Base-by-base conservation (phyloP, 2,329 filamentous ascomycete species). In the Pseudomassariella vexata region DNA sequence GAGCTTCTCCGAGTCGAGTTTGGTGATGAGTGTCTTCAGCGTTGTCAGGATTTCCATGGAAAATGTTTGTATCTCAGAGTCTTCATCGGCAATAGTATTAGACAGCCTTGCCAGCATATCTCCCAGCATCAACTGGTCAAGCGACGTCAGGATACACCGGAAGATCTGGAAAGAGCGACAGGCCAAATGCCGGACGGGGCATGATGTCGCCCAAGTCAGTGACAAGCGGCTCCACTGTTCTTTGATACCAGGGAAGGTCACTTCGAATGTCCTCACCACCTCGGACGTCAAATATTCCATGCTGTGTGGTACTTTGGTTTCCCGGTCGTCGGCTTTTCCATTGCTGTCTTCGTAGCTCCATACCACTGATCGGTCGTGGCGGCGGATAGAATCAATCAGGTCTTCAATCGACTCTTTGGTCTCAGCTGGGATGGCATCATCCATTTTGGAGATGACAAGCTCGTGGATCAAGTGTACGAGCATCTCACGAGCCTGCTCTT, bases 161-260 rank as follows among this genome's bases (percentile, higher is more conserved):
- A 95, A 98, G 9, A 98, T 83, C 53, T 98, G 94, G 60, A 98
- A 96, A 0, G 94, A 98, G 18, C 92, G 82, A 53, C 94, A 98
- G 2, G 92, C 92, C 31, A 98, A 68, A 62, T 98, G 92, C 29
- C 90, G 73, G 5, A 98, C 94, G 0, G 92, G 87, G 53, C 94
- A 98, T 4, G 89, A 95, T 0, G 92, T 96, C 8, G 92, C 94
- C 92, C 92, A 98, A 9, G 83, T 88, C 40, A 98, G 65, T 0
- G 90, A 90, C 19, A 94, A 73, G 42, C 86, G 85, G 6, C 84
- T 87, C 90, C 90, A 96, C 32, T 90, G 76, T 46, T 94, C 87
- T 48, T 88, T 87, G 41, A 98, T 82, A 1, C 83, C 80, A 4
- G 89, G 87, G 49, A 88, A 94, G 1, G 82, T 81, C 28, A 89